Conservation (phyloP, 345 rosid species). For the Citrus trifoliata region DNA sequence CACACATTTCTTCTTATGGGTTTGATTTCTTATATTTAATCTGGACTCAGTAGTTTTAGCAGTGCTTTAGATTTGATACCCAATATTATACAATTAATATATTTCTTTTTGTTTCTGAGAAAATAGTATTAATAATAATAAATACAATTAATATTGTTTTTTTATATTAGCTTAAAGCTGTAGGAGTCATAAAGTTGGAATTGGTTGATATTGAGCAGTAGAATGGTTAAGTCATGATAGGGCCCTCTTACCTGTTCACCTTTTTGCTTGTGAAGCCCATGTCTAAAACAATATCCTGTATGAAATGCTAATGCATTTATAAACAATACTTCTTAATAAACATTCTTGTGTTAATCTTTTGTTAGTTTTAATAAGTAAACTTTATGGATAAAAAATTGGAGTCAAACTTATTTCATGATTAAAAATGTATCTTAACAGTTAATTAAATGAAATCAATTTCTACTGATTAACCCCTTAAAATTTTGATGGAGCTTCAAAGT, state of each 20-base stretch:
- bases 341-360: not conserved
- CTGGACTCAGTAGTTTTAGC: no score
- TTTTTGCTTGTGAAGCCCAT: not conserved
- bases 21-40: no score
- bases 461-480: not conserved
- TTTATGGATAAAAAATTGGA: not conserved
- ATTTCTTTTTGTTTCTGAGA: no score
- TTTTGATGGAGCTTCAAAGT: not conserved
- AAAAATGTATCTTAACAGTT: not conserved
- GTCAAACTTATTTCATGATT: not conserved
- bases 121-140: no score
- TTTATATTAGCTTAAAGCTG: no score
- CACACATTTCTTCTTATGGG: not conserved
- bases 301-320: not conserved
- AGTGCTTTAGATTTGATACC: not conserved
- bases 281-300: not conserved
- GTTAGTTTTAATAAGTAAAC: not conserved
- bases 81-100: no score
- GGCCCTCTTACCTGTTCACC: not conserved
- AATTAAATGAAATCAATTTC: no score
- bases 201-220: not conserved
- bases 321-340: not conserved
- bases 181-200: not conserved
- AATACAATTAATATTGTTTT: no score
- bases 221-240: not conserved